Base-by-base conservation (phyloP, 352 stramenopile genomes). In the Pythium utonaiense region DNA sequence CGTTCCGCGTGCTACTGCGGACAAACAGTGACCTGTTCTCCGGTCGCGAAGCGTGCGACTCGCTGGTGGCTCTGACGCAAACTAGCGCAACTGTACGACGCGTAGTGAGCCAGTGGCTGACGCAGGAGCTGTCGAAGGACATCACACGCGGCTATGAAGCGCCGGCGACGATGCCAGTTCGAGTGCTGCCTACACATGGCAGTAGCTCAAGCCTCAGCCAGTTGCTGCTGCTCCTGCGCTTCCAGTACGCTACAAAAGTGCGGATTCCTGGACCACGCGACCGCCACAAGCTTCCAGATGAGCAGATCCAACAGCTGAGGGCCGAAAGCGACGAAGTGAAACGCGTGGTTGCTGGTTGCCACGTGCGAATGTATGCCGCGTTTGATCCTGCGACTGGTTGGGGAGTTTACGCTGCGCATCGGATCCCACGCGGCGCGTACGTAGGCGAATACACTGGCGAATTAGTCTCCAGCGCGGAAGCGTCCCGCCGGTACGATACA, bases 401-500 rank as follows among this genome's bases (percentile, higher is more conserved):
- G 79, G 70, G 73, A 1, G 66, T 88, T 2, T 41, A 72, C 8
- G 76, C 67, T 0, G 55, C 55, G 0, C 44, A 86, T 27, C 10
- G 19, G 14, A 87, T 89, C 19, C 4, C 64, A 3, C 12, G 27
- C 3, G 62, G 61, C 17, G 56, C 57, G n/a, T 88, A 74, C 51
- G 36, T 89, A 4, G 77, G 77, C 14, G 79, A 88, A 57, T 91
- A 89, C 62, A 84, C 73, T 6, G 82, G 82, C 7, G 69, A 83
- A 13, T 44, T 91, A n/a, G 50, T 91, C 4, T 82, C 76, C n/a
- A 77, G 69, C 7, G 22, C 21, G 7, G 66, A 83, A 49, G 73
- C 83, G 55, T 57, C 55, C 22, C 57, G 63, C 2, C 77, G 79
- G 4, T 85, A 81, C 55, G 33, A n/a, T 19, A 25, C 56, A 22